Percentiles rank a stretch among this genome's conserved stretches.
Conservation (phyloP, 108 stramenopile genomes). For the Cyclotella distinguenda region DNA sequence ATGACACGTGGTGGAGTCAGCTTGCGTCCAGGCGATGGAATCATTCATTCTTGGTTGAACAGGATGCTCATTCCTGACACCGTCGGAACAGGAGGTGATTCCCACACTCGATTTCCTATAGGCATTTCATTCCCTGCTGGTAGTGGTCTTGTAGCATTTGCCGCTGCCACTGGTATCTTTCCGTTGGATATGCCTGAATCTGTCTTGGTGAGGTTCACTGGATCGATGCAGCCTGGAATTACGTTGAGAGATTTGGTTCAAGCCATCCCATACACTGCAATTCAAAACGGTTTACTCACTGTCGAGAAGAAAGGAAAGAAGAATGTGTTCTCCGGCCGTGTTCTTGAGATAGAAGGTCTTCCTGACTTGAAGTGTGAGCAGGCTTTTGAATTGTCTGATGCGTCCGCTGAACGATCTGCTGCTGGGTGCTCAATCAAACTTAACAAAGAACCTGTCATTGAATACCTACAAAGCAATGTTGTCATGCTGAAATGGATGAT, state of each 20-base stretch:
- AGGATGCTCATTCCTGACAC: slow-evolving; percentile 96
- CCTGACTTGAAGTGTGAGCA: slow-evolving; percentile 94
- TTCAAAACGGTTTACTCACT: slow-evolving; percentile 89
- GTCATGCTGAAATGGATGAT: slow-evolving; percentile 99
- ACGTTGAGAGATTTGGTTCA: slow-evolving; percentile 96
- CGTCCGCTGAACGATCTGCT: slow-evolving; percentile 92
- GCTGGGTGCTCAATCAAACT: slow-evolving; percentile 96
- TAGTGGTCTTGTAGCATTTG: slow-evolving; percentile 93
- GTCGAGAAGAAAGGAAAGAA: slow-evolving; percentile 95
- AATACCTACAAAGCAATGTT: slow-evolving; percentile 90
- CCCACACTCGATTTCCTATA: slow-evolving; percentile 95
- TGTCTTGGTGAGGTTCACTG: slow-evolving; percentile 90
- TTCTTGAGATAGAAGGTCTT: slow-evolving; percentile 95
- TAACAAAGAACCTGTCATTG: slow-evolving; percentile 92
- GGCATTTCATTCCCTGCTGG: slow-evolving; percentile 97
- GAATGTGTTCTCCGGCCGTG: slow-evolving; percentile 92
- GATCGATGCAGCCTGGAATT: slow-evolving; percentile 94
- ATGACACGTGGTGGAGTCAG: slow-evolving; percentile 92
- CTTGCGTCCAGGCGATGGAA: slow-evolving; percentile 94
- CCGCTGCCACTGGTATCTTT: slow-evolving; percentile 94
- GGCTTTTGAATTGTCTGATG: slow-evolving; percentile 93
- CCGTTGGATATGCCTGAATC: slow-evolving; percentile 95
- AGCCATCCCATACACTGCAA: slow-evolving; percentile 93
- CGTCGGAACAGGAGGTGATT: slow-evolving; percentile 96
- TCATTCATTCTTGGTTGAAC: slow-evolving; percentile 97